A percentile compares a stretch with the other conserved stretches of the same genome.
Evolutionary conservation across 2,329 filamentous ascomycete species (phyloP).

Genomic region (Calonectria hongkongensis): DNA sequence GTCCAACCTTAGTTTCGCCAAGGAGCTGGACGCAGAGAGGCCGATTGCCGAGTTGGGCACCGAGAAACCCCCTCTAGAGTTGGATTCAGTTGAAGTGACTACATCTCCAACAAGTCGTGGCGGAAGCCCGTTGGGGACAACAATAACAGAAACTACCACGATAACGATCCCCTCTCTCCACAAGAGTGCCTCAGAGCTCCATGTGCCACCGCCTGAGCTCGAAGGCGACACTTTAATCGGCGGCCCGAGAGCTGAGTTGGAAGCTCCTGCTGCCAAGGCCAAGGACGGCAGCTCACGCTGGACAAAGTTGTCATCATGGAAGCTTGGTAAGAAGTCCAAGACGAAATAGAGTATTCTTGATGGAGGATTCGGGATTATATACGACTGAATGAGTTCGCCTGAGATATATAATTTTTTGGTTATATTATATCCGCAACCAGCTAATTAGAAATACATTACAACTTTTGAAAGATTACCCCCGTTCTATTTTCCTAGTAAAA

Average conservation of each 20-base stretch:
- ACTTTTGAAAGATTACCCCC: too few relatives aligned
- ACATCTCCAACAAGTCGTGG: background rate
- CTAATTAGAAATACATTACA: background rate
- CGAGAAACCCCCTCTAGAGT: background rate
- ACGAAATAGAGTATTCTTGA: conserved; percentile 32
- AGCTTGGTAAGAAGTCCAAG: conserved; percentile 49
- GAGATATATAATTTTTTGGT: background rate
- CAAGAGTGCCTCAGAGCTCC: conserved; percentile 41
- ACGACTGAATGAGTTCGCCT: background rate
- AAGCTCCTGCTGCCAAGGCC: conserved; percentile 29
- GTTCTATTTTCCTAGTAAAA: too few relatives aligned
- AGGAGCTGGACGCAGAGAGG: conserved; percentile 3
- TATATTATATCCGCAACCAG: background rate
- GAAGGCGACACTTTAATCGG: conserved; percentile 39
- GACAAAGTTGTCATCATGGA: conserved; percentile 50
- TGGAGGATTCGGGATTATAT: background rate
- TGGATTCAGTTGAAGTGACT: conserved; percentile 9
- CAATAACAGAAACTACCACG: background rate
- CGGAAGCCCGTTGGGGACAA: background rate
- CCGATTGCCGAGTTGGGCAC: conserved; percentile 1
- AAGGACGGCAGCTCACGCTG: conserved; percentile 44
- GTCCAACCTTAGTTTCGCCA: background rate
- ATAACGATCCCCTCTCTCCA: background rate
- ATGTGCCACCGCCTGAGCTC: conserved; percentile 46
- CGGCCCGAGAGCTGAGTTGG: conserved; percentile 37